Evolutionary conservation across 2,329 filamentous ascomycete genomes (phyloP), one percentile per base, ranked within the genome.

Genomic region (Alternaria triticina): DNA sequence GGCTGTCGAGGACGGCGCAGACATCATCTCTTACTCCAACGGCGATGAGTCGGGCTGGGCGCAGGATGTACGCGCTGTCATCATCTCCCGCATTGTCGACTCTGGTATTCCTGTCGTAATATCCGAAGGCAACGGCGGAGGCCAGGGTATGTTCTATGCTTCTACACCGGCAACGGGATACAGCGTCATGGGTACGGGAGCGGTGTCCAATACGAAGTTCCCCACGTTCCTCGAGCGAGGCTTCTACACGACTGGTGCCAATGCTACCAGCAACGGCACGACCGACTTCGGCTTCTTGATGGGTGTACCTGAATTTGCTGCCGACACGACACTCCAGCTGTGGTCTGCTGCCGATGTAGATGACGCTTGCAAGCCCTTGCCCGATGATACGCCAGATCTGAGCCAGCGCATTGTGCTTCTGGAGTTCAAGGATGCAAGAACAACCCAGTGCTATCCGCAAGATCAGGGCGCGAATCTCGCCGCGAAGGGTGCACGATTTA

Each of bases 401-500:
- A 85, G 84, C 47, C 80, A 81, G 23, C 81, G 85, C 54, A 85
- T 91, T 40, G 87, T 89, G 4, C 56, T 70, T 22, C 27, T 70
- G 51, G 52, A 68, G 30, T 70, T 54, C 23, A 49, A 55, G 15
- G 66, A 68, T 25, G 23, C 66, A 17, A 46, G 59, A n/a, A 57
- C 61, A 58, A 66, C 67, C 4, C 30, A 54, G 36, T 70, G 67
- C 27, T 70, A 70, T 47, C 43, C 66, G n/a, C 59, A 43, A 49
- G 67, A 70, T 12, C 67, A 70, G 17, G 66, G 66, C n/a, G 44
- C 47, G n/a, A 70, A 70, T 13, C 60, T 70, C 12, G 84, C 80
- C 3, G 82, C 81, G 7, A 82, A 82, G 52, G 89, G 89, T 11
- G 89, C 87, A 54, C 84, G 86, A 71, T 89, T 89, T 66, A 62